A percentile compares a stretch with the other conserved stretches of the same genome.
Conservation (phyloP, 768 basidiomycete species). For the Serendipita vermifera region DNA sequence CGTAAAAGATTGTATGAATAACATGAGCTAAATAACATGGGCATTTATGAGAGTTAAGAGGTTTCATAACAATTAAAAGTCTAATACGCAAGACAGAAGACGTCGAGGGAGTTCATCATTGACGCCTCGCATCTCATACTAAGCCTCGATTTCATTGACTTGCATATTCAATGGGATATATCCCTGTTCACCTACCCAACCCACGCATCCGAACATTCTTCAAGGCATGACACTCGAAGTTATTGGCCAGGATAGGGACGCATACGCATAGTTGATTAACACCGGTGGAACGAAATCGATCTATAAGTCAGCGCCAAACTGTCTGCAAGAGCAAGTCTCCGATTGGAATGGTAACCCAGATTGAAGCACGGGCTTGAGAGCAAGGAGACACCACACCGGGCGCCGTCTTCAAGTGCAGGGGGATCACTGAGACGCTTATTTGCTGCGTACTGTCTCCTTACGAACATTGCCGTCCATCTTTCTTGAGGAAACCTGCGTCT, state of each 20-base stretch:
- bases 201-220: conserved; percentile 21
- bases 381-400: conserved; percentile 20
- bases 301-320: conserved; percentile 13
- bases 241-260: conserved; percentile 23
- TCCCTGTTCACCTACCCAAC: conserved; percentile 21
- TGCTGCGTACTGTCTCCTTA: conserved; percentile 20
- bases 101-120: too few relatives aligned
- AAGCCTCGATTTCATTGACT: conserved; percentile 23
- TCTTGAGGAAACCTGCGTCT: conserved; percentile 24
- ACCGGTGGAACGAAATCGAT: too few relatives aligned
- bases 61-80: too few relatives aligned
- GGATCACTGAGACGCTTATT: conserved; percentile 18
- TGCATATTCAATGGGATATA: conserved; percentile 23
- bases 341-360: conserved; percentile 25
- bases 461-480: conserved; percentile 21
- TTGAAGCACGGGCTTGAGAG: too few relatives aligned
- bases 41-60: too few relatives aligned
- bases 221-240: conserved; percentile 24
- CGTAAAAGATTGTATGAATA: too few relatives aligned
- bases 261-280: conserved; percentile 19
- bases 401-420: conserved; percentile 22
- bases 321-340: conserved; percentile 21
- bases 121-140: too few relatives aligned
- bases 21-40: too few relatives aligned
- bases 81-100: too few relatives aligned